A percentile compares a stretch with the other conserved stretches of the same genome.
Conservation (phyloP, 2,329 filamentous ascomycete genomes). For the Arthrobotrys megalospora region DNA sequence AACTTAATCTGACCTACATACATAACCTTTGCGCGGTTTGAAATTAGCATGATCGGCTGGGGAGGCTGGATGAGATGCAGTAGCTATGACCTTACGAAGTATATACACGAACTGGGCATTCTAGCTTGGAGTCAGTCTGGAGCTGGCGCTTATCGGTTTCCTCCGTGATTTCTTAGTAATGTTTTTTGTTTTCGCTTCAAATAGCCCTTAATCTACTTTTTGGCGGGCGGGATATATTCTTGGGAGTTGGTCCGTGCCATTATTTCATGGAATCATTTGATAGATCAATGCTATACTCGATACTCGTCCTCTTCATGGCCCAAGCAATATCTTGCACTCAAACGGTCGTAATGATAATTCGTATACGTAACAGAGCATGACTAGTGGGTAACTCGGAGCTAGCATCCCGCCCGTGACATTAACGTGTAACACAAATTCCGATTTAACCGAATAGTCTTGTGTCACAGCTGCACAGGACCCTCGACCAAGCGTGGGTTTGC, state of each 20-base stretch:
- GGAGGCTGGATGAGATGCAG: slow-evolving; percentile 14
- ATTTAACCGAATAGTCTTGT: not conserved
- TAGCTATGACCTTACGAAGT: slow-evolving; percentile 26
- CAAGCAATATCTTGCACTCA: too few species aligned
- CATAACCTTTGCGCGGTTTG: not conserved
- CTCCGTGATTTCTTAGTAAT: slow-evolving; percentile 1
- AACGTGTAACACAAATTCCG: not conserved
- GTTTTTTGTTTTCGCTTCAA: not conserved
- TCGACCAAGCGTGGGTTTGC: not conserved
- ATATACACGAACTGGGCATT: slow-evolving; percentile 8
- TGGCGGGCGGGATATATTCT: slow-evolving; percentile 5
- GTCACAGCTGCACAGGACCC: not conserved
- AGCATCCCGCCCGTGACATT: not conserved
- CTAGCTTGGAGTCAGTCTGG: slow-evolving; percentile 30
- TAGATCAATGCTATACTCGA: slow-evolving; percentile 20
- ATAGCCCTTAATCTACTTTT: slow-evolving; percentile 9
- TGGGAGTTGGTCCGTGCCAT: not conserved
- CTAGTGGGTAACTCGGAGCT: not conserved
- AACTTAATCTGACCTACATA: not conserved
- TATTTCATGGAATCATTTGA: slow-evolving; percentile 4
- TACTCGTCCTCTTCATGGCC: too few species aligned
- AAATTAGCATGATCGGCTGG: not conserved
- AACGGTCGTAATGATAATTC: too few species aligned
- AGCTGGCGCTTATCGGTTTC: slow-evolving; percentile 18
- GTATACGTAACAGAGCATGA: not conserved